Evolutionary conservation across 202 grass and related monocot species (phyloP).

Genomic region (Sporobolus alterniflorus): DNA sequence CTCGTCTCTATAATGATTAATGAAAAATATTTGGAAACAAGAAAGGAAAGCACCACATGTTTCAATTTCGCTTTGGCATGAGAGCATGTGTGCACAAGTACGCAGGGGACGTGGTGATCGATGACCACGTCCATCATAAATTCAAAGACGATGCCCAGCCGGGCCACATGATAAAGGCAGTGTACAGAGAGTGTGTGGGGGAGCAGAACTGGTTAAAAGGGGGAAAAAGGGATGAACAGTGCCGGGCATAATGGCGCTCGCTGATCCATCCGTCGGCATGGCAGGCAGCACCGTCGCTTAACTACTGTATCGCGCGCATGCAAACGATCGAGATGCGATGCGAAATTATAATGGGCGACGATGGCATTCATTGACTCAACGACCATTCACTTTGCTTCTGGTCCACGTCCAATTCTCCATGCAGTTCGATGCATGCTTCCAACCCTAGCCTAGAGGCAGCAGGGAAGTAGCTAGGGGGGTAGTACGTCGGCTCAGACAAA

Average conservation of each 20-base stretch:
- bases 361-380: conserved; percentile 63
- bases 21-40: not conserved
- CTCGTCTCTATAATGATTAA: too few species aligned
- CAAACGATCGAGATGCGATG: not conserved
- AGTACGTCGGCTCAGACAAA: conserved; percentile 43
- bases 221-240: conserved; percentile 54
- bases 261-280: not conserved
- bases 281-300: not conserved
- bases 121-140: conserved; percentile 42
- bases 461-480: not conserved
- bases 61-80: not conserved
- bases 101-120: not conserved
- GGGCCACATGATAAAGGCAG: conserved; percentile 25
- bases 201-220: not conserved
- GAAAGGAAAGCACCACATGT: not conserved
- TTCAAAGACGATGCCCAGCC: not conserved
- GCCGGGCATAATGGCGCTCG: conserved; percentile 36
- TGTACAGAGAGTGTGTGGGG: not conserved
- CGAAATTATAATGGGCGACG: conserved; percentile 57
- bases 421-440: not conserved
- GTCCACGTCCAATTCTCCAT: conserved; percentile 18
- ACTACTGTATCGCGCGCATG: not conserved
- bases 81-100: conserved; percentile 18
- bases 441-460: conserved; percentile 1
- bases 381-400: conserved; percentile 90